A percentile compares a stretch with the other conserved stretches of the same genome.
These are phyloP conservation scores for Daldinia childiae DNA, from an alignment of 495 filamentous ascomycete genomes.

Conservation along the genomic window DNA sequence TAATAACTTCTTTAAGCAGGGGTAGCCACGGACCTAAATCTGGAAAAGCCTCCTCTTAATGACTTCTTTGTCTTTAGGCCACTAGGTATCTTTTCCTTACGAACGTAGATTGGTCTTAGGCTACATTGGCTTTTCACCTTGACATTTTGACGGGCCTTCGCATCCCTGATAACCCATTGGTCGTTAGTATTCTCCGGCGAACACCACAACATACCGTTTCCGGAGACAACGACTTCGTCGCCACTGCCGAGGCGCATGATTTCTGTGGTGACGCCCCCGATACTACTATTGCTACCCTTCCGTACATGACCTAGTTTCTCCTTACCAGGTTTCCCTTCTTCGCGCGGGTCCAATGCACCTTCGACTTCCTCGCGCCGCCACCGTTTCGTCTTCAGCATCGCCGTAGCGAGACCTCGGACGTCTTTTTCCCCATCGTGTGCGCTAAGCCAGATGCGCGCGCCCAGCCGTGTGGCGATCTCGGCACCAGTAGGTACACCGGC, in stretches of 20 bases:
- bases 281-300: slow-evolving; percentile 23
- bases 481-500: slow-evolving; percentile 65
- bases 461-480: slow-evolving; percentile 64
- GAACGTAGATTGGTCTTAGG: slow-evolving; percentile 19
- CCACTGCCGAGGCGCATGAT: slow-evolving; percentile 47
- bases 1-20: neutral
- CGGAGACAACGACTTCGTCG: slow-evolving; percentile 48
- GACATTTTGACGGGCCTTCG: neutral
- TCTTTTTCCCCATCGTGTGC: slow-evolving; percentile 74
- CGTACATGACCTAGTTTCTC: slow-evolving; percentile 15
- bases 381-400: slow-evolving; percentile 57
- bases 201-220: slow-evolving; percentile 39
- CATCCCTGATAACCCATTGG: slow-evolving; percentile 9
- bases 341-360: slow-evolving; percentile 22
- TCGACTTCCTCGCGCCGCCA: slow-evolving; percentile 59
- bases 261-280: slow-evolving; percentile 35
- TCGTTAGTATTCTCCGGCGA: slow-evolving; percentile 11
- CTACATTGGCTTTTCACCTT: slow-evolving; percentile 1
- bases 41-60: slow-evolving; percentile 8
- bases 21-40: slow-evolving; percentile 21
- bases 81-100: slow-evolving; percentile 28
- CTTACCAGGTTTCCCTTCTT: neutral
- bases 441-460: slow-evolving; percentile 67
- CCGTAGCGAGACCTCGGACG: slow-evolving; percentile 61
- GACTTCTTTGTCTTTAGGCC: slow-evolving; percentile 29